Evolutionary conservation across 2,329 filamentous ascomycete species (phyloP), one percentile per base, ranked within the genome.

Genomic region (Aspergillus hortae): DNA sequence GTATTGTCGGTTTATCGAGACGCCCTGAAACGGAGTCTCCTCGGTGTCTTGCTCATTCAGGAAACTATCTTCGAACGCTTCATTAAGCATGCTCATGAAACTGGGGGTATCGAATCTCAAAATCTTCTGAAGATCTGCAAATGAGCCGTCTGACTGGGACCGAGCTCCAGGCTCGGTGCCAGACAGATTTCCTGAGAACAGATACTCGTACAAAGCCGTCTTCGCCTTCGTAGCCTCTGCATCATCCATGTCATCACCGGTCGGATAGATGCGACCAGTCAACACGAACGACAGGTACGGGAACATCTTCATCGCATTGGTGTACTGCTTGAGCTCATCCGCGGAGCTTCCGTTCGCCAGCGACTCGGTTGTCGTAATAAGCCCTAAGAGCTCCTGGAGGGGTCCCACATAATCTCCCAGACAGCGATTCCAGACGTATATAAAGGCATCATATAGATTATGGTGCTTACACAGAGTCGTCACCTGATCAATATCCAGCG

Each of bases 351-450:
- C 71, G 46, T 74, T 69, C 35, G 59, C 58, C 46, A 63, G 53
- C 12, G 57, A 36, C 17, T 62, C 56, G 21, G 57, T 52, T 1
- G 59, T 47, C 15, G 65, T 60, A 19, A 68, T 66, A 44, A 77
- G 71, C 50, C 77, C 67, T 21, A 96, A 77, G 2, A 99, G 80
- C 55, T 96, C 91, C 60, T 90, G 87, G 51, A 97, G 77, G 1
- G 94, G 92, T 1, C 92, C 95, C 56, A 96, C 86, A 63, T 95
- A 96, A 70, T 99, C 95, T 56, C 79, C 77, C 25, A 99, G 77
- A 2, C 90, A 91, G 69, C 90, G 87, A 55, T 95, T 97, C 94
- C 94, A 99, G 50, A 99, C 89, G 67, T 97, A 96, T 41, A 95
- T 91, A 51, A 96, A 82, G 2, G 94, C 95, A 71, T 99, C 95